Base-by-base conservation (phyloP, 305 asterid species). In the Solanum hybrid region DNA sequence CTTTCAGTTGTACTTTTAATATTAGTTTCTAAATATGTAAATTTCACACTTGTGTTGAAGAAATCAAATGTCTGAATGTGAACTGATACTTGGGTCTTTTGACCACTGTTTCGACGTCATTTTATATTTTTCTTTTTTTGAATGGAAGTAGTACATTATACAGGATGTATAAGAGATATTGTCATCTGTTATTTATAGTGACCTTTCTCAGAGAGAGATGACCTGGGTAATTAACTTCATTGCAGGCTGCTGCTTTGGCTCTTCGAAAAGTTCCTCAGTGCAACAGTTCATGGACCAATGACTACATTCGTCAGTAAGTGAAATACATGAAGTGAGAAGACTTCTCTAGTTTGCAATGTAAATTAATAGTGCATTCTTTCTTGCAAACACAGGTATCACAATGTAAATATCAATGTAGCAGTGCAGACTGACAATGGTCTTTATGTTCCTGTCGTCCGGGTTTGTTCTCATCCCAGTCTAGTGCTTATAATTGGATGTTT, bases 171-270 rank as follows among this genome's bases (percentile, higher is more conserved):
- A 39, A 20, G 29, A 72, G 77, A 57, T 61, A 79, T 24, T 51
- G 45, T 33, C 33, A 9, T 79, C 86, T 13, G 70, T 79, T 77
- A 45, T 13, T 31, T 77, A 32, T 89, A 26, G 26, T 89, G 88
- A 84, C 76, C 41, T 84, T 6, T 88, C 57, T 88, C 86, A 88
- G 75, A 45, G 85, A 39, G 34, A 76, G 84, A 45, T 88, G 45
- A 41, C 24, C 84, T 87, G 79, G 82, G 89, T 70, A 29, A 38
- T 57, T 70, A 29, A 61, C 57, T 80, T 91, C 61, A 79, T 84
- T 93, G 93, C 96, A 98, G 99, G 99, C 99, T 92, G 98, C 99
- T 92, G 99, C 99, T 90, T 92, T 98, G 96, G 99, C 99, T 93
- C 99, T 98, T 91, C 93, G 93, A 87, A 97, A 95, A 94, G 99